A percentile compares a stretch with the other conserved stretches of the same genome.
Evolutionary conservation across 2,329 filamentous ascomycete genomes (phyloP).

Genomic region (Aureobasidium sp.): DNA sequence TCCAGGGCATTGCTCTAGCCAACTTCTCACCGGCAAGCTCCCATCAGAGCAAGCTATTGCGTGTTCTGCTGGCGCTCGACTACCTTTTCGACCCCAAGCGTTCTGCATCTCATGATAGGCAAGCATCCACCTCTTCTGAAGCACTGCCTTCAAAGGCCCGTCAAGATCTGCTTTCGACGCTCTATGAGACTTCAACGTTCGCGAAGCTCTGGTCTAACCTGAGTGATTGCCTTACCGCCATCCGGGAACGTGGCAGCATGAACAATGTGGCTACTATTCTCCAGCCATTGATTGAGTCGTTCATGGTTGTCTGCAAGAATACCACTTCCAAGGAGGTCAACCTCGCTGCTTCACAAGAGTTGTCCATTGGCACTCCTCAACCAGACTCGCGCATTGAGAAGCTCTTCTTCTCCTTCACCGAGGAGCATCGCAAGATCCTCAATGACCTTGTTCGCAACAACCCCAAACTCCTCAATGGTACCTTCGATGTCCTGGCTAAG

Average conservation of each 20-base stretch:
- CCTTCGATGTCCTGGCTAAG: slow-evolving; percentile 90
- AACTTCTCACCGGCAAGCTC: slow-evolving; percentile 96
- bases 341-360: slow-evolving; percentile 49
- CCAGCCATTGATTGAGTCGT: slow-evolving; percentile 83
- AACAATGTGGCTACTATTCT: slow-evolving; percentile 95
- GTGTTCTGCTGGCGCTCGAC: slow-evolving; percentile 87
- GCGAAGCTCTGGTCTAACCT: slow-evolving; percentile 86
- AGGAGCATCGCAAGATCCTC: slow-evolving; percentile 93
- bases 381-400: slow-evolving; percentile 78
- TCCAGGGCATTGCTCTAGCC: slow-evolving; percentile 85
- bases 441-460: slow-evolving; percentile 97
- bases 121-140: slow-evolving; percentile 36
- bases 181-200: slow-evolving; percentile 90
- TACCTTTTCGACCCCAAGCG: slow-evolving; percentile 85
- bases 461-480: slow-evolving; percentile 96
- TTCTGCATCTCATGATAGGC: slow-evolving; percentile 48
- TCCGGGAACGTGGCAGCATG: slow-evolving; percentile 89
- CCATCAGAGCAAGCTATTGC: slow-evolving; percentile 90
- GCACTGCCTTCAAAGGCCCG: slow-evolving; percentile 57
- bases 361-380: slow-evolving; percentile 63
- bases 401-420: slow-evolving; percentile 94
- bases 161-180: slow-evolving; percentile 74
- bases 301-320: slow-evolving; percentile 99
- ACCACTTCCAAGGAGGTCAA: slow-evolving; percentile 68
- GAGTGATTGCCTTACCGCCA: slow-evolving; percentile 78